phyloP scores from a whole-genome alignment of 202 grass and related monocot genomes.

The Zoysia matrella region DNA sequence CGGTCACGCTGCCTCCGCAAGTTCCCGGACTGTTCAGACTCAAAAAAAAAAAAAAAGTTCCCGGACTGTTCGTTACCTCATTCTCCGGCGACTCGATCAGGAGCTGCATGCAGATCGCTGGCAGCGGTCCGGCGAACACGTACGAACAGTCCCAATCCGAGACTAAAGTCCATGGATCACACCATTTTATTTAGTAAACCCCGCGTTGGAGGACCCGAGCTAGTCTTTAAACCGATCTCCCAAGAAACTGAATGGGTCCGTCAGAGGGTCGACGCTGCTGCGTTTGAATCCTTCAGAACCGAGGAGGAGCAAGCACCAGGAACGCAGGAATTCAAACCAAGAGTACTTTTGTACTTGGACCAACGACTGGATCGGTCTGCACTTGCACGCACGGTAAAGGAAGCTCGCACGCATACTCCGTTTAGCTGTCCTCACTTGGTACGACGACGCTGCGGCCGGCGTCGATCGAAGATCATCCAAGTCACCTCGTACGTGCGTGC shows the following conservation, averaged over 20 bases:
- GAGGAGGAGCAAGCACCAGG: not conserved
- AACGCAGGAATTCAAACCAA: not conserved
- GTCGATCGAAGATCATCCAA: too few relatives aligned
- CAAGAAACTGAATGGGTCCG: not conserved
- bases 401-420: too few relatives aligned
- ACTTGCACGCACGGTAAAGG: too few relatives aligned
- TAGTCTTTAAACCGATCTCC: too few relatives aligned
- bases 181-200: not conserved
- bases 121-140: not conserved
- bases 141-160: not conserved
- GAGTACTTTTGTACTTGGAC: too few relatives aligned
- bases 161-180: not conserved
- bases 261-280: not conserved
- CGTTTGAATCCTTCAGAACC: slow-evolving; percentile 5
- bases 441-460: too few relatives aligned
- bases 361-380: too few relatives aligned
- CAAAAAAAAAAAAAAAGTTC: too few relatives aligned
- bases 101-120: not conserved
- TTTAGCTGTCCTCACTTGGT: too few relatives aligned
- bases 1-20: not conserved
- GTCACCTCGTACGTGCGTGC: too few relatives aligned
- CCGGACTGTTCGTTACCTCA: not conserved
- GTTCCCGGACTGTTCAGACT: not conserved
- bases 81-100: not conserved
- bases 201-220: not conserved